Evolutionary conservation across 495 filamentous ascomycete genomes (phyloP).

Genomic region (Neurospora sp.): DNA sequence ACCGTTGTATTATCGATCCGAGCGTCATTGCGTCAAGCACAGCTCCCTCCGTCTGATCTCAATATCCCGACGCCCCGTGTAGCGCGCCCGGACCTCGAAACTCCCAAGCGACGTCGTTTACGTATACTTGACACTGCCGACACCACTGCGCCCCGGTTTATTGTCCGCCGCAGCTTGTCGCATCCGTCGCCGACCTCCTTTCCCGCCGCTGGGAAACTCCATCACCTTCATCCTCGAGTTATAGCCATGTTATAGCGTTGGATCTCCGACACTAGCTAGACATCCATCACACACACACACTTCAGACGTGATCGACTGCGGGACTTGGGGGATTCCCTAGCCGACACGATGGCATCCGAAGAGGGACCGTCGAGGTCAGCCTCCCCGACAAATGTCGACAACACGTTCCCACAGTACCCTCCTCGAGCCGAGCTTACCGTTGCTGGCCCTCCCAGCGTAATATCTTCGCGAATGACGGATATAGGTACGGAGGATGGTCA

Average conservation of each 20-base stretch:
- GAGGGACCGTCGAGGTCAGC: conserved; percentile 23
- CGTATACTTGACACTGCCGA: background rate
- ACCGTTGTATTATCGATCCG: background rate
- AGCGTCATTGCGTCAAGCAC: background rate
- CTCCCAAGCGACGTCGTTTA: background rate
- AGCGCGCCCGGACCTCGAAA: conserved; percentile 19
- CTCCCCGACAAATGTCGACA: conserved; percentile 27
- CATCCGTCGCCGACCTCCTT: background rate
- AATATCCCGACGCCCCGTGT: conserved; percentile 1
- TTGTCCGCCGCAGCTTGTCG: background rate
- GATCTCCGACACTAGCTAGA: conserved; percentile 1
- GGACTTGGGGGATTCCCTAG: background rate
- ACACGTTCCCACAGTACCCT: conserved; percentile 32
- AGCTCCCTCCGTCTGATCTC: background rate
- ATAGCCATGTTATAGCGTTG: conserved; percentile 6
- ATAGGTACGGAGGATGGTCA: conserved; percentile 49
- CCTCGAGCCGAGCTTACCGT: conserved; percentile 12
- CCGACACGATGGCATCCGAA: conserved; percentile 24
- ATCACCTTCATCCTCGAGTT: background rate
- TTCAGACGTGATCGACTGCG: background rate
- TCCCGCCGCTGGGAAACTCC: background rate
- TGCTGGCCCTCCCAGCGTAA: conserved; percentile 49
- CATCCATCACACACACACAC: background rate
- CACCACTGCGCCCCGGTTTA: background rate
- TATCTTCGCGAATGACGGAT: conserved; percentile 82